Evolutionary conservation across 1,284 basidiomycete genomes (phyloP).

Genomic region (Wallemia hederae): DNA sequence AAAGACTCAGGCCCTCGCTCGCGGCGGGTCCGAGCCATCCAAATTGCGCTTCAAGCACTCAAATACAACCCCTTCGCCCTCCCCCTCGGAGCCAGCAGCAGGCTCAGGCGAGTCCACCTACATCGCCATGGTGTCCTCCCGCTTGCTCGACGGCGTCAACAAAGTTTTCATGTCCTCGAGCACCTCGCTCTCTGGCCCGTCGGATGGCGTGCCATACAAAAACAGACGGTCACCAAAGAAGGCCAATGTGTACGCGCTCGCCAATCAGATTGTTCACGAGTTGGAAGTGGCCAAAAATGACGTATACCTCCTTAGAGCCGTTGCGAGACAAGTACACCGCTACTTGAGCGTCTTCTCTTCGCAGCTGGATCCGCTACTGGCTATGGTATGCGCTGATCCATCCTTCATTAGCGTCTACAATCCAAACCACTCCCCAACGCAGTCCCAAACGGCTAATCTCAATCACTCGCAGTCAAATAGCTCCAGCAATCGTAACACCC

Average conservation of each 20-base stretch:
- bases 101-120: background rate
- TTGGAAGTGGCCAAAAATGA: background rate
- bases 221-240: background rate
- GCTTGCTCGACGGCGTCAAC: background rate
- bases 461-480: background rate
- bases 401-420: background rate
- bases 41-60: background rate
- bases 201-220: background rate
- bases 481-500: background rate
- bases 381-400: background rate
- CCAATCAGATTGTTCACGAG: background rate
- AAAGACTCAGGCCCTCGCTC: background rate
- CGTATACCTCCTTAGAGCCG: background rate
- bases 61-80: background rate
- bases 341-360: conserved; percentile 1
- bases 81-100: background rate
- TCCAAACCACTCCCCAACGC: background rate
- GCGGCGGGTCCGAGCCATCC: background rate
- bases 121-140: background rate
- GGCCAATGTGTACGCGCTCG: background rate
- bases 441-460: background rate
- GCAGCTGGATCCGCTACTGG: background rate
- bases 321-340: background rate
- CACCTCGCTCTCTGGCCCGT: background rate
- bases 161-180: background rate